Conservation (phyloP, 2,329 filamentous ascomycete genomes). For the Pseudogymnoascus pannorum region DNA sequence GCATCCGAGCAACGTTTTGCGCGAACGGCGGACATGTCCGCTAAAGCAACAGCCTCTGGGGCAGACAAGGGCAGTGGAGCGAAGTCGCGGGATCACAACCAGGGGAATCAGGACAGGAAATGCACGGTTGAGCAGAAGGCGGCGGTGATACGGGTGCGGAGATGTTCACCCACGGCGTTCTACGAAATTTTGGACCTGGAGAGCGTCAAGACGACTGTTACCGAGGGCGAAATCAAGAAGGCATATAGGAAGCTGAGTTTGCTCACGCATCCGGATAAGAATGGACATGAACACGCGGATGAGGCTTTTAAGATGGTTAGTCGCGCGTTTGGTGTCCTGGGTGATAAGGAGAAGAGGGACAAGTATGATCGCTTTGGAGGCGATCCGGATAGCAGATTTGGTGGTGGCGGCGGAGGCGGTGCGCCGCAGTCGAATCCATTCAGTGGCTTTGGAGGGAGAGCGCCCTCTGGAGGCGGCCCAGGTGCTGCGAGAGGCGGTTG, state of each 20-base stretch:
- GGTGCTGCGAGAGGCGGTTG: conserved; percentile 51
- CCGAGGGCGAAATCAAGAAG: conserved; percentile 89
- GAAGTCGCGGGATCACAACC: conserved; percentile 43
- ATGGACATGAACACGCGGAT: conserved; percentile 89
- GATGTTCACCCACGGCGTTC: conserved; percentile 78
- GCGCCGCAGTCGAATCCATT: conserved; percentile 57
- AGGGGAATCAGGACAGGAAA: conserved; percentile 54
- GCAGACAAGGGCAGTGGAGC: conserved; percentile 32
- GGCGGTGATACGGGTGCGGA: conserved; percentile 80
- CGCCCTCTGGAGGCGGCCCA: conserved; percentile 23
- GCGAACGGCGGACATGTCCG: conserved; percentile 8
- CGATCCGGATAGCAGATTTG: conserved; percentile 85
- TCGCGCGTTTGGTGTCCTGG: conserved; percentile 84
- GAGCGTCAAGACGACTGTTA: conserved; percentile 53
- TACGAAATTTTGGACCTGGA: conserved; percentile 88
- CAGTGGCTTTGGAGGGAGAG: conserved; percentile 48
- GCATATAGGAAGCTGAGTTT: conserved; percentile 92
- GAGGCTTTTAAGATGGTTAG: conserved; percentile 99
- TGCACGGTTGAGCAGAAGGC: conserved; percentile 88
- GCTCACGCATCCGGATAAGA: conserved; percentile 97
- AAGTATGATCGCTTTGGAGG: conserved; percentile 85
- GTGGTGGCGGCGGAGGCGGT: conserved; percentile 42
- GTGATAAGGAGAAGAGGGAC: conserved; percentile 85
- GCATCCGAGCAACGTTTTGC: conserved; percentile 4
- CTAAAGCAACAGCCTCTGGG: conserved; percentile 35